Evolutionary conservation across 1,284 basidiomycete species (phyloP), one percentile per base, ranked within the genome.

Genomic region (Fistulinella cinereoalba): DNA sequence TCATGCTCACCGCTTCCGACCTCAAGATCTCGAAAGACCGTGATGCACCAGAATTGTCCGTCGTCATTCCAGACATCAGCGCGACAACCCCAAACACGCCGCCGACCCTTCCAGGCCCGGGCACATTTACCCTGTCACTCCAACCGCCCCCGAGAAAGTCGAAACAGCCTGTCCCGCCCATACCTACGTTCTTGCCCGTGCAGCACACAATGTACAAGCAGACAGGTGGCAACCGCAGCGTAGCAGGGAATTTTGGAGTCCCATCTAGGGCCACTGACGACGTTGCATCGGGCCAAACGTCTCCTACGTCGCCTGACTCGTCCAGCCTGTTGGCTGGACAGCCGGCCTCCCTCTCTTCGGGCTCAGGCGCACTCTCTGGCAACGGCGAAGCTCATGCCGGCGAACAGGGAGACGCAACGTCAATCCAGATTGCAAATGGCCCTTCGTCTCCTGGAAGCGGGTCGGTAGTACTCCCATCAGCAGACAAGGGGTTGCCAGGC

Each of bases 61-160:
- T 27, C 42, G 21, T 3, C 10, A 49, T 37, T 28, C 49, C 37
- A 42, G 56, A 48, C n/a, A n/a, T n/a, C n/a, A n/a, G n/a, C 49
- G 54, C 62, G 23, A 62, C 50, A 10, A 40, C 43, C 19, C 43
- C 52, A n/a, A 48, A 21, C 31, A 45, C 51, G 9, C 46, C 52
- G 0, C 49, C 56, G 16, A 42, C 31, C 24, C 19, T 55, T 29
- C 37, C 48, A 18, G 38, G 43, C 13, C 50, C 42, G 31, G 46
- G 53, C 18, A 6, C 47, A 11, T 46, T 51, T 34, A 44, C 76
- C 1, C 56, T 74, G 42, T 78, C 81, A 15, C 69, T 86, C 41
- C 81, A 83, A 39, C 85, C 83, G 3, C 82, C 82, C 34, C 81
- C 84, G 0, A 75, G 79, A 40, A 81, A 69, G 37, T 34, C 18